Percentiles rank a stretch among this genome's conserved stretches.
Conservation (phyloP, 2,329 filamentous ascomycete species). For the Aspergillus sp. region DNA sequence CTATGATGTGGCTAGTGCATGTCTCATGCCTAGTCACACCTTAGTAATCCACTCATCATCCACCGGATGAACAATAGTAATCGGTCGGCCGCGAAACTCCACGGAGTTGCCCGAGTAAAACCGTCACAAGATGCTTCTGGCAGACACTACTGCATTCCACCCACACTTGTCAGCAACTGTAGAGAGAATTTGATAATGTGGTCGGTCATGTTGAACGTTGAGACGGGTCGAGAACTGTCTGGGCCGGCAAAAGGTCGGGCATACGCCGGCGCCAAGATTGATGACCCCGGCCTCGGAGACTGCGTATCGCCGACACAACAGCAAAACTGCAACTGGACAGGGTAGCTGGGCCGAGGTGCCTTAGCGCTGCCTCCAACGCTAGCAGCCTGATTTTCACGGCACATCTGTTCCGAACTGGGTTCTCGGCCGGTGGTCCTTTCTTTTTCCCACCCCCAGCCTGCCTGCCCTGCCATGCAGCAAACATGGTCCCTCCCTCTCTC, state of each 20-base stretch:
- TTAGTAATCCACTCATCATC: neutral
- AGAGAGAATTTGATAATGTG: neutral
- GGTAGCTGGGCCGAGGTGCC: neutral
- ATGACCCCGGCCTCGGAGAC: neutral
- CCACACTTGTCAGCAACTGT: neutral
- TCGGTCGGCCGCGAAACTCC: neutral
- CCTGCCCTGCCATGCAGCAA: too few species aligned
- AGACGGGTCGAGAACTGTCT: neutral
- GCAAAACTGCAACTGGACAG: neutral
- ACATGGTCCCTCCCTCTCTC: too few species aligned
- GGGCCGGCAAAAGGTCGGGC: neutral
- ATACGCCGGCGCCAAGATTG: neutral
- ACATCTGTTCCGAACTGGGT: constrained; percentile 3
- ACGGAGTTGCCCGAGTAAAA: neutral
- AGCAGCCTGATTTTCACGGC: constrained; percentile 9
- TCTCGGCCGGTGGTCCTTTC: constrained; percentile 4
- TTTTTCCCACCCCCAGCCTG: too few species aligned
- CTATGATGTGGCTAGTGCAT: constrained; percentile 10
- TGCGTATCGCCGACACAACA: neutral
- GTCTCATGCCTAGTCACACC: neutral
- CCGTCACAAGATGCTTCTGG: constrained; percentile 6
- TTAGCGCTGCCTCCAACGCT: neutral
- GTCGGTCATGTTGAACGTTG: neutral
- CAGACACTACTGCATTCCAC: constrained; percentile 12
- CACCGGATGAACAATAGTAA: neutral